A percentile compares a stretch with the other conserved stretches of the same genome.
phyloP scores from a whole-genome alignment of 2,329 filamentous ascomycete genomes.

The Nothophoma quercina region DNA sequence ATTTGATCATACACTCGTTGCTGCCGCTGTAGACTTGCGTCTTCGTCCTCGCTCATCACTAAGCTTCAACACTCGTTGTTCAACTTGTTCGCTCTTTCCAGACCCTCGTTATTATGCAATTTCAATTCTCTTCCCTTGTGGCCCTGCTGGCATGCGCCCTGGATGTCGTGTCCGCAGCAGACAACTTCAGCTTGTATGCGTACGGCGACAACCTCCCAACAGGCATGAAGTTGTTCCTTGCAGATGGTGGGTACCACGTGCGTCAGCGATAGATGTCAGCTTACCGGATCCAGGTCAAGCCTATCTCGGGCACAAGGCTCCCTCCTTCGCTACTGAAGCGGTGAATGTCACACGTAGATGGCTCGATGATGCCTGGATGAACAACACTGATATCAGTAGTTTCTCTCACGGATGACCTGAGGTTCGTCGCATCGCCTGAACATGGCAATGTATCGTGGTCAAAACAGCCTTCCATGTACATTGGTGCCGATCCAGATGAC shows the following conservation, averaged over 20 bases:
- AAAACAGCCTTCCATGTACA: conserved; percentile 29
- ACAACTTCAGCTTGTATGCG: conserved; percentile 37
- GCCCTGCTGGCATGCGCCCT: conserved; percentile 12
- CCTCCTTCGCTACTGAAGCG: conserved; percentile 22
- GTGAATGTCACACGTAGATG: conserved; percentile 43
- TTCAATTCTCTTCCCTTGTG: conserved; percentile 10
- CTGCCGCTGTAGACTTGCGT: not conserved
- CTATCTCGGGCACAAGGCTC: conserved; percentile 38
- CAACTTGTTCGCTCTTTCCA: conserved; percentile 5
- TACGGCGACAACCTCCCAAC: conserved; percentile 36
- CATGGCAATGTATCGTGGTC: conserved; percentile 23
- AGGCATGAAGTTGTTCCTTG: conserved; percentile 43
- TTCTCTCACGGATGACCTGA: conserved; percentile 14
- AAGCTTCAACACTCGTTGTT: too few relatives aligned
- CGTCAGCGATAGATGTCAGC: not conserved
- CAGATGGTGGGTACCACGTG: conserved; percentile 38
- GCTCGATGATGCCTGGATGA: not conserved
- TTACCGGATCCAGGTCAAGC: conserved; percentile 35
- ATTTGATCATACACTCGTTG: not conserved
- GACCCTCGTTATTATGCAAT: conserved; percentile 18
- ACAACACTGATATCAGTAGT: conserved; percentile 20
- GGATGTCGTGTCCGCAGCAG: conserved; percentile 9
- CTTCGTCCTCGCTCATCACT: not conserved
- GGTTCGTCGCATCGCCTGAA: conserved; percentile 30
- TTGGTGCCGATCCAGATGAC: conserved; percentile 27